These are phyloP conservation scores for Ophiocordyceps robertsii DNA, from an alignment of 2,329 filamentous ascomycete genomes.

Conservation along the genomic window DNA sequence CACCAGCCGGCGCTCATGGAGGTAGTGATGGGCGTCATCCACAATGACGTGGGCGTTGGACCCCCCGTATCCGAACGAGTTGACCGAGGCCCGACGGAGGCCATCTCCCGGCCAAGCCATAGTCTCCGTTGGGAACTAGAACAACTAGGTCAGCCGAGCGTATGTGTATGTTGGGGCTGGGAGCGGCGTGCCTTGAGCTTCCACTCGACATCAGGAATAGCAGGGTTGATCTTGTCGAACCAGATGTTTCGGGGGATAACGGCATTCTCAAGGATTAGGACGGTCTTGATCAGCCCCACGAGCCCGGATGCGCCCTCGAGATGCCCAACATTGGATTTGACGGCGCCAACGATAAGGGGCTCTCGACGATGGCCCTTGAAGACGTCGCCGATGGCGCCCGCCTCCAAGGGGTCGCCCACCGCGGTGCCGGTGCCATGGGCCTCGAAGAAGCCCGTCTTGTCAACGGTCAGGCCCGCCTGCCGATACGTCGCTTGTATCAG, in stretches of 20 bases:
- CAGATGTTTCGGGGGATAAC: conserved; percentile 9
- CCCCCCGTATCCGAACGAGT: conserved; percentile 23
- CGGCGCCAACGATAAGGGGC: conserved; percentile 7
- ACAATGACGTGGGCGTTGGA: conserved; percentile 19
- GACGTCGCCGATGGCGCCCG: neutral
- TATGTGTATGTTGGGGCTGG: too few species aligned
- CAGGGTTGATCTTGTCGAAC: neutral
- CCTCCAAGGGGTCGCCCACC: neutral
- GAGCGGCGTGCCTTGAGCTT: too few species aligned
- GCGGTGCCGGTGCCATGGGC: conserved; percentile 26
- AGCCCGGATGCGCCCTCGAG: conserved; percentile 11
- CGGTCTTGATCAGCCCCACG: conserved; percentile 12
- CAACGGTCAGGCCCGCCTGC: conserved; percentile 8
- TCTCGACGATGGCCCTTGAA: neutral
- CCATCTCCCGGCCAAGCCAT: neutral
- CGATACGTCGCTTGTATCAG: neutral
- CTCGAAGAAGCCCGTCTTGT: conserved; percentile 18
- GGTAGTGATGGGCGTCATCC: conserved; percentile 9
- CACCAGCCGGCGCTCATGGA: conserved; percentile 4
- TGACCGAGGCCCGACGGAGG: conserved; percentile 14
- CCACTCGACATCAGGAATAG: neutral
- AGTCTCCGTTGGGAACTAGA: too few species aligned
- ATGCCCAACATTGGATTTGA: conserved; percentile 18
- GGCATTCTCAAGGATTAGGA: conserved; percentile 9
- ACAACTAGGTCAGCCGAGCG: too few species aligned